Evolutionary conservation across 306 rosid genomes (phyloP).

Genomic region (Trifolium subterraneum): DNA sequence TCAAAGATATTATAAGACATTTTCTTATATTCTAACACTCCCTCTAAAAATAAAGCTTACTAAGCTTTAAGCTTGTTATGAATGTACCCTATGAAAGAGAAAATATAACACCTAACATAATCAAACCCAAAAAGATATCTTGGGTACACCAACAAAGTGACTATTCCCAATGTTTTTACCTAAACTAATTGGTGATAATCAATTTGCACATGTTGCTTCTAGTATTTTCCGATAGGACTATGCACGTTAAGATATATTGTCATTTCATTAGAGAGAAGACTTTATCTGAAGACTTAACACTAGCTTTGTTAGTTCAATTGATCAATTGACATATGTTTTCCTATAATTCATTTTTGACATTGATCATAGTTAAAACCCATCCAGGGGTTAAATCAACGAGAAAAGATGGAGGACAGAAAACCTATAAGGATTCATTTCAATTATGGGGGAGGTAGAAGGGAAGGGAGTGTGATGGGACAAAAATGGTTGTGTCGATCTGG

Average conservation of each 20-base stretch:
- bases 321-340: not conserved
- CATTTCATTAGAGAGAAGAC: not conserved
- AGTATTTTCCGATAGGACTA: not conserved
- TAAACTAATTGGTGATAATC: not conserved
- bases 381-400: no score
- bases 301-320: not conserved
- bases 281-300: not conserved
- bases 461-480: no score
- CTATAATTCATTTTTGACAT: no score
- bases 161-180: not conserved
- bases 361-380: no score
- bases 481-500: no score
- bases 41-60: not conserved
- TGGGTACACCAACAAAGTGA: not conserved
- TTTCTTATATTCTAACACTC: conserved; percentile 2
- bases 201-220: conserved; percentile 11
- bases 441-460: no score
- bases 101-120: not conserved
- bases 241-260: not conserved
- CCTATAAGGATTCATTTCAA: no score
- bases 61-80: not conserved
- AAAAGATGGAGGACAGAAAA: no score
- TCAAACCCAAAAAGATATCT: not conserved
- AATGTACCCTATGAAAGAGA: not conserved
- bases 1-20: conserved; percentile 1